phyloP scores from a whole-genome alignment of 805 yeast genomes.

The Yarrowia phangngaensis region DNA sequence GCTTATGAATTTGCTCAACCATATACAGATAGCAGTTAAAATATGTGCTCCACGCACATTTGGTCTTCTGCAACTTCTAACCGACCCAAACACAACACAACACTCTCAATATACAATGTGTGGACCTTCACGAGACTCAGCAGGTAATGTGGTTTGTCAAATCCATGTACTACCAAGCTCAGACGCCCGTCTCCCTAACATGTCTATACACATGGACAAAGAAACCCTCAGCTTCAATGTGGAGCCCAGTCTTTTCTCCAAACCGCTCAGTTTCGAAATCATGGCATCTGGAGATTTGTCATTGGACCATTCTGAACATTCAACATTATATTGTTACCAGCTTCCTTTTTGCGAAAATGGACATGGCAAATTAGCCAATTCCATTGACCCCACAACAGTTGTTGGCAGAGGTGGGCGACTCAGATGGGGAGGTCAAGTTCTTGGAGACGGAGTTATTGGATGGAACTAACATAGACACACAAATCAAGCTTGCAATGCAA shows the following conservation, averaged over 20 bases:
- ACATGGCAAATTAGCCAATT: not conserved
- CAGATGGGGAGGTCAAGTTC: conserved; percentile 1
- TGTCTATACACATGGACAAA: conserved; percentile 13
- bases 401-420: conserved; percentile 20
- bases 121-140: conserved; percentile 4
- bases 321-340: not conserved
- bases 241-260: conserved; percentile 10
- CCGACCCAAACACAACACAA: not conserved
- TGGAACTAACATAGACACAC: conserved; percentile 10
- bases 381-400: conserved; percentile 1
- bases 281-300: conserved; percentile 18
- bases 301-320: not conserved
- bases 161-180: not conserved
- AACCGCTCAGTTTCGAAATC: conserved; percentile 16
- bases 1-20: too few relatives aligned
- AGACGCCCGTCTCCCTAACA: conserved; percentile 1
- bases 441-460: conserved; percentile 23
- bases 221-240: conserved; percentile 5
- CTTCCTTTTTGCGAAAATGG: not conserved
- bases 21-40: too few relatives aligned
- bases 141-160: conserved; percentile 8
- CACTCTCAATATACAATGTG: not conserved
- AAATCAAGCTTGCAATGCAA: not conserved
- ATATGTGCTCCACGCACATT: too few relatives aligned
- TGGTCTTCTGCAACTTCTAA: not conserved